Evolutionary conservation across 148 eudicot genomes (phyloP).

Genomic region (Chenopodium berlandieri): DNA sequence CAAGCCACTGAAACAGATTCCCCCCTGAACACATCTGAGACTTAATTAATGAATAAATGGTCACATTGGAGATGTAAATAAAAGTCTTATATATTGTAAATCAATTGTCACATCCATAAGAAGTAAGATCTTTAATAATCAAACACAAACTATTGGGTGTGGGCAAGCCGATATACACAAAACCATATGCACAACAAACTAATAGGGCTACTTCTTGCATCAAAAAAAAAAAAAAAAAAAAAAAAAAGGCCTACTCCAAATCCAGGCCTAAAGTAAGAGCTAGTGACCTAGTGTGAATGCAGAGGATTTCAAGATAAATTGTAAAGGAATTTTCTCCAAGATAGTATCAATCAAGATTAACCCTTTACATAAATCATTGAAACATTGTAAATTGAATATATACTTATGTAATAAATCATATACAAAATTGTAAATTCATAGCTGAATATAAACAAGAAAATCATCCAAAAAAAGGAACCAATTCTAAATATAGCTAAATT

Average conservation of each 20-base stretch:
- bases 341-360: background rate
- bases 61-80: too few species aligned
- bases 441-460: background rate
- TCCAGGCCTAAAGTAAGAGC: background rate
- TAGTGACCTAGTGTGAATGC: background rate
- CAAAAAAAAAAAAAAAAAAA: too few species aligned
- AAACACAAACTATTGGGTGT: too few species aligned
- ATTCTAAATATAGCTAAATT: constrained; percentile 14
- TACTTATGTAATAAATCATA: background rate
- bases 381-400: background rate
- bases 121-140: too few species aligned
- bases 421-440: background rate
- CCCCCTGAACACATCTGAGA: too few species aligned
- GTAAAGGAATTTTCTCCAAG: background rate
- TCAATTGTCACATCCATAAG: too few species aligned
- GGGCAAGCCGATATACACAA: background rate
- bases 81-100: too few species aligned
- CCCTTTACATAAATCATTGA: background rate
- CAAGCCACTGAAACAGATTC: too few species aligned
- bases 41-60: too few species aligned
- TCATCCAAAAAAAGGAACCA: background rate
- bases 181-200: background rate
- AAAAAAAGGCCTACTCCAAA: background rate
- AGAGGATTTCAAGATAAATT: background rate
- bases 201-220: background rate